phyloP scores from a whole-genome alignment of 2,329 filamentous ascomycete genomes.

The Hypoxylon sp. region DNA sequence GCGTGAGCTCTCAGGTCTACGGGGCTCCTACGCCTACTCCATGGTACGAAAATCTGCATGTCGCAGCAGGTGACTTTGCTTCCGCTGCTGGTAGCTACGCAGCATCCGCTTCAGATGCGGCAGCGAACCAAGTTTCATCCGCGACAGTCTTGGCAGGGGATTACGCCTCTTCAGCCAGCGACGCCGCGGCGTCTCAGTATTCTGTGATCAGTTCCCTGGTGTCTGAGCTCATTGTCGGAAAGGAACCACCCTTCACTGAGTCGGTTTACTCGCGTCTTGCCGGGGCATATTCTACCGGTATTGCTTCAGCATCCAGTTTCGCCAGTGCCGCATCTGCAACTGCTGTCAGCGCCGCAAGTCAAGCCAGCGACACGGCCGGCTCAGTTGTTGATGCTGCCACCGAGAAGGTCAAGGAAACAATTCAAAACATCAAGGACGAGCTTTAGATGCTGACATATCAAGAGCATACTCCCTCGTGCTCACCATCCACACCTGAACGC shows the following conservation, averaged over 20 bases:
- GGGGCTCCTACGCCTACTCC: slow-evolving; percentile 73
- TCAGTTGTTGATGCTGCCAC: slow-evolving; percentile 42
- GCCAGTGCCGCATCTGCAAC: slow-evolving; percentile 54
- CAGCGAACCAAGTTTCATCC: slow-evolving; percentile 44
- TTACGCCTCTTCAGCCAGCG: slow-evolving; percentile 73
- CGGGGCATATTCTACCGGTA: slow-evolving; percentile 77
- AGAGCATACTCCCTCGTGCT: neutral
- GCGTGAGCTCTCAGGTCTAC: slow-evolving; percentile 78
- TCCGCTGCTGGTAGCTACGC: slow-evolving; percentile 49
- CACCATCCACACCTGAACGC: neutral
- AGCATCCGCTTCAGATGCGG: slow-evolving; percentile 54
- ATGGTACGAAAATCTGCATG: slow-evolving; percentile 64
- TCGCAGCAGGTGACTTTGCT: slow-evolving; percentile 58
- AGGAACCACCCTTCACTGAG: slow-evolving; percentile 84
- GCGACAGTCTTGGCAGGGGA: slow-evolving; percentile 58
- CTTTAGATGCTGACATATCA: slow-evolving; percentile 29
- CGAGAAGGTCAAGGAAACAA: slow-evolving; percentile 48
- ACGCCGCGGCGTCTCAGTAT: slow-evolving; percentile 73
- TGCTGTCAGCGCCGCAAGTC: slow-evolving; percentile 46
- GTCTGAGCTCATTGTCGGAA: slow-evolving; percentile 80
- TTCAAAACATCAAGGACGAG: slow-evolving; percentile 46
- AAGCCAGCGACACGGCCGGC: slow-evolving; percentile 45
- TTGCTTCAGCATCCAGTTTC: slow-evolving; percentile 65
- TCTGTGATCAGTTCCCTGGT: slow-evolving; percentile 78
- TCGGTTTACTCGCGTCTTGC: slow-evolving; percentile 80